Percentiles rank a stretch among this genome's conserved stretches.
Conservation (phyloP, 192 early-diverging fungal species). For the Umbelopsis sp. region DNA sequence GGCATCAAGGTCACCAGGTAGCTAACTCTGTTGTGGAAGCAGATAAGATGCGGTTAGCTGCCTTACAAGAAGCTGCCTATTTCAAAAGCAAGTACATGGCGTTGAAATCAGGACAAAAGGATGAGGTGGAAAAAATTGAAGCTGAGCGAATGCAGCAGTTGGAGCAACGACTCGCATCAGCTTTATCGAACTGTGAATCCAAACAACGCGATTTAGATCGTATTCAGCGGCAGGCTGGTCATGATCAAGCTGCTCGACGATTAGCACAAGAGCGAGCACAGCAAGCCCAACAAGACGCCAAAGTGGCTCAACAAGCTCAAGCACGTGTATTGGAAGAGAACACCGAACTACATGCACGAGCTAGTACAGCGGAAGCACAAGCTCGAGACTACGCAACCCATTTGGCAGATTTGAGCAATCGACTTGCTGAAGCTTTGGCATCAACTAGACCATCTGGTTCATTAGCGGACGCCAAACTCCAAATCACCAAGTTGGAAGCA, state of each 20-base stretch:
- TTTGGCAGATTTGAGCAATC: conserved; percentile 31
- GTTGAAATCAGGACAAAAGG: conserved; percentile 39
- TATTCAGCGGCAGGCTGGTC: conserved; percentile 47
- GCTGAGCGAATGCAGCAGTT: conserved; percentile 44
- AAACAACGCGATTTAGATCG: conserved; percentile 41
- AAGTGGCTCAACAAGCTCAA: conserved; percentile 56
- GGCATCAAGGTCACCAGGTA: conserved; percentile 54
- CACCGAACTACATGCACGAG: conserved; percentile 43
- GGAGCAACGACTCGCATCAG: conserved; percentile 45
- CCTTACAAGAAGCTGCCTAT: conserved; percentile 61
- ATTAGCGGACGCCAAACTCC: conserved; percentile 45
- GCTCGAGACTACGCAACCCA: conserved; percentile 41
- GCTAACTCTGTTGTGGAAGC: conserved; percentile 54
- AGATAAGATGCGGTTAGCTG: conserved; percentile 54
- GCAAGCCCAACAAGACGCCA: conserved; percentile 52
- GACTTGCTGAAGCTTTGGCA: conserved; percentile 26
- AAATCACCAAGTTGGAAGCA: conserved; percentile 53
- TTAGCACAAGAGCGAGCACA: conserved; percentile 52
- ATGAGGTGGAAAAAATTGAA: conserved; percentile 43
- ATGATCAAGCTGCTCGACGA: conserved; percentile 46
- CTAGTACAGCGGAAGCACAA: conserved; percentile 45
- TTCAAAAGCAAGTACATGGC: conserved; percentile 58
- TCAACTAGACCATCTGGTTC: conserved; percentile 28
- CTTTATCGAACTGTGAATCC: conserved; percentile 49
- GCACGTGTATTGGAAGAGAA: conserved; percentile 51